These are phyloP conservation scores for Dactylonectria estremocensis DNA, from an alignment of 2,329 filamentous ascomycete genomes.

Conservation along the genomic window DNA sequence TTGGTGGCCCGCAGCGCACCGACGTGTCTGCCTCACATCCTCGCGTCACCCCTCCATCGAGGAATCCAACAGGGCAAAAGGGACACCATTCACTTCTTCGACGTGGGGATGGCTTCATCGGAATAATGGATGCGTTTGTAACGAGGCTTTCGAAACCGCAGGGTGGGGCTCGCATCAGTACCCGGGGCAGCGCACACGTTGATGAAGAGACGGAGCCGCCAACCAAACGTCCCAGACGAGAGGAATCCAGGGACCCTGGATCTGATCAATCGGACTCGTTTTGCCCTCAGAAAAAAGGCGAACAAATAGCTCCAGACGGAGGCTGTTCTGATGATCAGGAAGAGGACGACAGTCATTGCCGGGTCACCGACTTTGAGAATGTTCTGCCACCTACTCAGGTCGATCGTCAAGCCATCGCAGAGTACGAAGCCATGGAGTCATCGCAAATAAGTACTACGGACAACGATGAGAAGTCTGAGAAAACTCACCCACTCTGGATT, in stretches of 20 bases:
- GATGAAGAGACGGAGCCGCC: conserved; percentile 42
- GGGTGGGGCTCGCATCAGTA: conserved; percentile 26
- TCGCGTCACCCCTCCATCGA: conserved; percentile 35
- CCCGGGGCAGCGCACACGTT: conserved; percentile 23
- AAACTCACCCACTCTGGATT: conserved; percentile 69
- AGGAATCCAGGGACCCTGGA: conserved; percentile 42
- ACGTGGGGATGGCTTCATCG: conserved; percentile 26
- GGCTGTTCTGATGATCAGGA: conserved; percentile 40
- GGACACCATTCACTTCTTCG: not conserved
- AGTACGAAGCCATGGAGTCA: conserved; percentile 81
- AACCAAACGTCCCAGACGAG: conserved; percentile 52
- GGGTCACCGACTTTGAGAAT: conserved; percentile 57
- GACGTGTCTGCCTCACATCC: conserved; percentile 33
- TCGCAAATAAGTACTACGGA: conserved; percentile 61
- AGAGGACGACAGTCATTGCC: conserved; percentile 33
- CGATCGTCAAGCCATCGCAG: conserved; percentile 80
- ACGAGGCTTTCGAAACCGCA: conserved; percentile 48
- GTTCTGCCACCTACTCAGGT: conserved; percentile 78
- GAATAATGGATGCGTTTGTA: conserved; percentile 58
- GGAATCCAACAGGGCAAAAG: not conserved
- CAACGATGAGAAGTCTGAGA: conserved; percentile 58
- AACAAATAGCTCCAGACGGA: conserved; percentile 23
- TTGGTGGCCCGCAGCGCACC: conserved; percentile 14
- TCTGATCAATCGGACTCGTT: conserved; percentile 44
- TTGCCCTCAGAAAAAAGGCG: conserved; percentile 23